Percentiles rank a stretch among this genome's conserved stretches.
Conservation (phyloP, 805 yeast species). For the Geotrichum ghanense region DNA sequence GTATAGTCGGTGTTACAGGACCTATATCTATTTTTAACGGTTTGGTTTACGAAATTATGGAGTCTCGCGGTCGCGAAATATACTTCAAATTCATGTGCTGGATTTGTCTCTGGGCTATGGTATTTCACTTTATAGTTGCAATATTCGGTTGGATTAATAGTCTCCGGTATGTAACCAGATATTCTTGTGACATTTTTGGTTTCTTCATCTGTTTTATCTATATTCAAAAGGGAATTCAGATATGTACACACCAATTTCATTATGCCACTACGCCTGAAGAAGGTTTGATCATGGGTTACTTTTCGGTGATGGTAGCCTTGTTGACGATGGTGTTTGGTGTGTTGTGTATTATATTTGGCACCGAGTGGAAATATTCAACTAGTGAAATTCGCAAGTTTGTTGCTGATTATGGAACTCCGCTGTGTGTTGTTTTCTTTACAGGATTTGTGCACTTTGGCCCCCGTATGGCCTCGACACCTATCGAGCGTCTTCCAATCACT, state of each 20-base stretch:
- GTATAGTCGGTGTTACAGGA: slow-evolving; percentile 96
- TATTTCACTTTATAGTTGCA: slow-evolving; percentile 66
- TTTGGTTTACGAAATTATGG: slow-evolving; percentile 67
- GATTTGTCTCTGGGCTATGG: slow-evolving; percentile 87
- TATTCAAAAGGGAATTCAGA: slow-evolving; percentile 82
- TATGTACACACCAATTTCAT: slow-evolving; percentile 57
- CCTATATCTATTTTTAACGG: slow-evolving; percentile 88
- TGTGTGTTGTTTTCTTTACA: slow-evolving; percentile 77
- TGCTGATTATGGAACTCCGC: slow-evolving; percentile 78
- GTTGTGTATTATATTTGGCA: slow-evolving; percentile 47
- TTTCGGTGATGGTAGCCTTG: slow-evolving; percentile 62
- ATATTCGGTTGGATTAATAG: slow-evolving; percentile 54
- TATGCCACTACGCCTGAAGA: slow-evolving; percentile 22
- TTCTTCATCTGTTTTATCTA: slow-evolving; percentile 80
- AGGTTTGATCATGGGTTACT: slow-evolving; percentile 44
- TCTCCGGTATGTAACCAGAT: slow-evolving; percentile 61
- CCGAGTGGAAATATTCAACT: slow-evolving; percentile 48
- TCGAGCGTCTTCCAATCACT: slow-evolving; percentile 58
- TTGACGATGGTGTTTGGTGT: slow-evolving; percentile 71
- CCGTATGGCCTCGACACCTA: slow-evolving; percentile 40
- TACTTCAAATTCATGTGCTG: slow-evolving; percentile 93
- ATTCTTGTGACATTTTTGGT: slow-evolving; percentile 89
- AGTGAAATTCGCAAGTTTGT: slow-evolving; percentile 54
- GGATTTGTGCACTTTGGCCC: slow-evolving; percentile 93
- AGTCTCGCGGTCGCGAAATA: slow-evolving; percentile 32